These are phyloP conservation scores for Macaranga tanarius DNA, from an alignment of 441 rosid species.

Conservation along the genomic window DNA sequence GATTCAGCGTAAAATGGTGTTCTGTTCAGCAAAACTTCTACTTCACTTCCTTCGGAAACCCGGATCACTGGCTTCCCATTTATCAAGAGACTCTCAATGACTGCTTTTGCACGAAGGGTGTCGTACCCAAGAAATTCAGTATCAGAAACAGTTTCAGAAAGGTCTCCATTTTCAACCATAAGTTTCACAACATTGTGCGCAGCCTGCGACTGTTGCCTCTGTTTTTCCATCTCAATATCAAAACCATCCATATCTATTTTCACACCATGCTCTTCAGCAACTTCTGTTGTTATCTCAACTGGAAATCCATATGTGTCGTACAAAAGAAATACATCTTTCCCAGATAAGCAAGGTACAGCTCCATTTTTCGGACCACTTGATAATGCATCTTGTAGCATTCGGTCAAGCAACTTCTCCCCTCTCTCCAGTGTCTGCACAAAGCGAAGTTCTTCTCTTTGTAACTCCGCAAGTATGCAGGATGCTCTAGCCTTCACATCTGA, in stretches of 20 bases:
- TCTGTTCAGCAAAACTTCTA: slow-evolving; percentile 75
- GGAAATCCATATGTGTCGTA: slow-evolving; percentile 91
- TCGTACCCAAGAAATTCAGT: slow-evolving; percentile 86
- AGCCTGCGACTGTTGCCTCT: slow-evolving; percentile 83
- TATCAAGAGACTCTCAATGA: slow-evolving; percentile 71
- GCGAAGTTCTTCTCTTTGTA: slow-evolving; percentile 79
- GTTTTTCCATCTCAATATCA: slow-evolving; percentile 78
- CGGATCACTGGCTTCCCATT: slow-evolving; percentile 73
- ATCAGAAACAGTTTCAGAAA: slow-evolving; percentile 49
- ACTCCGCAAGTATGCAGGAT: slow-evolving; percentile 64
- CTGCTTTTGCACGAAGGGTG: slow-evolving; percentile 65
- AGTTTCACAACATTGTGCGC: slow-evolving; percentile 84
- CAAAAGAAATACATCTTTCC: slow-evolving; percentile 81
- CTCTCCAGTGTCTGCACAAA: slow-evolving; percentile 88
- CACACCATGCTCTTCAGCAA: slow-evolving; percentile 74
- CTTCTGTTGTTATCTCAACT: slow-evolving; percentile 83
- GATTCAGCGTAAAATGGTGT: slow-evolving; percentile 97
- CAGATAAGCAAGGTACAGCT: slow-evolving; percentile 50
- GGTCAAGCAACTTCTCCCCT: slow-evolving; percentile 84
- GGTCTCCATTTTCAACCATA: slow-evolving; percentile 55
- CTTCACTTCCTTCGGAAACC: slow-evolving; percentile 80
- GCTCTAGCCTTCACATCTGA: slow-evolving; percentile 59
- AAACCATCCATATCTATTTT: slow-evolving; percentile 69
- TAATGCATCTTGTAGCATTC: slow-evolving; percentile 65
- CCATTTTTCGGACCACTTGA: slow-evolving; percentile 42